Evolutionary conservation across 2,329 filamentous ascomycete species (phyloP).

Genomic region (Xylariaceae sp.): DNA sequence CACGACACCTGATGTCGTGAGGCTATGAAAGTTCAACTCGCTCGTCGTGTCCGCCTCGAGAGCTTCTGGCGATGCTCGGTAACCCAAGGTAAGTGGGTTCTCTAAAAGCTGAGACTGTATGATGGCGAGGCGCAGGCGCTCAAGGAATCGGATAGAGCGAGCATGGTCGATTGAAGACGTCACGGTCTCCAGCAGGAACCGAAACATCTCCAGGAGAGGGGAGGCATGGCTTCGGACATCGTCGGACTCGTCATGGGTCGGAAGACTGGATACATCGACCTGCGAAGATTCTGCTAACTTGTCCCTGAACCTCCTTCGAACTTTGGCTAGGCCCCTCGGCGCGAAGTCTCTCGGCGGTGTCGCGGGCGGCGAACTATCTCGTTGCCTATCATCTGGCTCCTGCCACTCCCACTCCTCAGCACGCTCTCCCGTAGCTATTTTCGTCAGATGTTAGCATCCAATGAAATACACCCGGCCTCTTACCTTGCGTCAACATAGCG

Average conservation of each 20-base stretch:
- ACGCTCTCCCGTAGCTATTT: constrained; percentile 29
- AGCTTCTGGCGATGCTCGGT: constrained; percentile 23
- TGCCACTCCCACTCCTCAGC: constrained; percentile 28
- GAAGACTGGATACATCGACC: constrained; percentile 25
- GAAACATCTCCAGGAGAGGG: constrained; percentile 25
- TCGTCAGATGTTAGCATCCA: constrained; percentile 21
- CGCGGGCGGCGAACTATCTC: constrained; percentile 29
- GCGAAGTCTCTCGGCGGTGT: constrained; percentile 32
- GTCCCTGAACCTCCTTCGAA: constrained; percentile 30
- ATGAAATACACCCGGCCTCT: not conserved
- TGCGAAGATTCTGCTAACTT: constrained; percentile 26
- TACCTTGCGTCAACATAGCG: not conserved
- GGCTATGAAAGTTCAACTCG: constrained; percentile 26
- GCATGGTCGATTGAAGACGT: constrained; percentile 33
- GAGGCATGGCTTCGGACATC: constrained; percentile 27
- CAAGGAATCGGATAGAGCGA: constrained; percentile 31
- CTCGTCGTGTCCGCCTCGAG: constrained; percentile 17
- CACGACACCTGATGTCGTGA: constrained; percentile 30
- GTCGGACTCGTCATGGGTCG: constrained; percentile 25
- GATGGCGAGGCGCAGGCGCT: constrained; percentile 33
- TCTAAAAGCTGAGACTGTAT: constrained; percentile 33
- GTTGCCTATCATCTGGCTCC: constrained; percentile 24
- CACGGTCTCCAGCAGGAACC: constrained; percentile 28
- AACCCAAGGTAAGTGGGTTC: constrained; percentile 30
- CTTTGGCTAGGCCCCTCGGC: constrained; percentile 31